Base-by-base conservation (phyloP, 495 filamentous ascomycete genomes). In the Gamarada debralockiae region DNA sequence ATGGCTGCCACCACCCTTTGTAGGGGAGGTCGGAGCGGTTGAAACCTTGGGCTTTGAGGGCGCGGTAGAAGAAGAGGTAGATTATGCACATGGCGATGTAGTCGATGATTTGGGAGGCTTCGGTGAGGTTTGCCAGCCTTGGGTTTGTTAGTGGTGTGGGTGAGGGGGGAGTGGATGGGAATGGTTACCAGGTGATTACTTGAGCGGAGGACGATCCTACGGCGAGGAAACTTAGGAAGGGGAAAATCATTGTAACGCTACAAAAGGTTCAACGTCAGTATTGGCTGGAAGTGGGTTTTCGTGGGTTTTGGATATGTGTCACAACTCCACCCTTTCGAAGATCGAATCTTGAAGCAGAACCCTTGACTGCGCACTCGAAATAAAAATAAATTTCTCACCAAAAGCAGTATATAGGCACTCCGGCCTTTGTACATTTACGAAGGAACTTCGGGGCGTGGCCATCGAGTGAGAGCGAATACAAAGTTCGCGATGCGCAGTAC, bases 381-480 rank as follows among this genome's bases (percentile, higher is more conserved):
- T n/a, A n/a, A n/a, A n/a, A n/a, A n/a, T n/a, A n/a, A n/a, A n/a
- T n/a, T n/a, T n/a, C 27, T 29, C 10, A 29, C 27, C 27, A 55
- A 58, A 78, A 77, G 48, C 65, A 79, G 52, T 73, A 80, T 51
- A 85, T 61, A 3, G 84, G 83, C 37, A 86, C 74, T 13, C 84
- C 84, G 18, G 65, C 65, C 55, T 70, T 70, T 4, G 79, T 80
- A 50, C 86, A 89, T 55, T 75, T 78, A 0, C 73, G 72, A 44
- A 95, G 75, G 48, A 90, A 61, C 17, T 61, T 70, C 0, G 89
- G 89, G 0, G 89, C 89, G 27, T 78, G 77, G 1, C 76, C 76
- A 57, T 81, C 86, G 51, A 87, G 71, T 0, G 88, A 83, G 18
- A 95, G 75, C 2, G 86, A 86, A 62, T 88, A 88, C 18, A 95